Conservation (phyloP, 768 basidiomycete genomes). For the Suillus plorans region DNA sequence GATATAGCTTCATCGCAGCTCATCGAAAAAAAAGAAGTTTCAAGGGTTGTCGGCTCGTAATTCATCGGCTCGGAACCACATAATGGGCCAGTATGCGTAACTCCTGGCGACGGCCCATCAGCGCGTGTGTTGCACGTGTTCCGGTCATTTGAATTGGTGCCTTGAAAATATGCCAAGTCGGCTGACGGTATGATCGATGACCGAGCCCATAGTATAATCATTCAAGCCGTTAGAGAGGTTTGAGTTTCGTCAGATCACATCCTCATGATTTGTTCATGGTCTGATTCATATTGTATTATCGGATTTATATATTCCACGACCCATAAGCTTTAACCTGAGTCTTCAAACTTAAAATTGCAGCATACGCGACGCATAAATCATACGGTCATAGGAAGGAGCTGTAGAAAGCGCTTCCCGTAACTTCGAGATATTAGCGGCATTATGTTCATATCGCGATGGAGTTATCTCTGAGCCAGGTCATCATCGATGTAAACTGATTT, state of each 20-base stretch:
- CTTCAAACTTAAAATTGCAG: neutral
- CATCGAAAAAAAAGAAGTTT: neutral
- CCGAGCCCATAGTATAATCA: conserved; percentile 1
- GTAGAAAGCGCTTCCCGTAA: neutral
- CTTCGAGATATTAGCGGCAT: neutral
- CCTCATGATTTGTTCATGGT: neutral
- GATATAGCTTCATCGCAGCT: neutral
- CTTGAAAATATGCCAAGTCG: conserved; percentile 1
- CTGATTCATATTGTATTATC: neutral
- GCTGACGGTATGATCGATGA: neutral
- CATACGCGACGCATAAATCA: neutral
- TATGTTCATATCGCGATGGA: neutral
- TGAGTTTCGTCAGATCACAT: neutral
- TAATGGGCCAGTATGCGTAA: neutral
- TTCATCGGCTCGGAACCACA: conserved; percentile 3
- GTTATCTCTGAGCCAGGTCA: neutral
- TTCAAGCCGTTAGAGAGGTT: neutral
- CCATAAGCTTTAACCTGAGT: neutral
- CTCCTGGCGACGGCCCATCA: conserved; percentile 1
- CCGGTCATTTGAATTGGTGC: conserved; percentile 7
- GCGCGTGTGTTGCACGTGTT: conserved; percentile 3
- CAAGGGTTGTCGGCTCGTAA: neutral
- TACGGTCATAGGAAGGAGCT: neutral
- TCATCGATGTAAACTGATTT: conserved; percentile 4
- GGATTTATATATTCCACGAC: neutral